These are phyloP conservation scores for Xylariaceae sp. DNA, from an alignment of 2,329 filamentous ascomycete species.

Conservation along the genomic window DNA sequence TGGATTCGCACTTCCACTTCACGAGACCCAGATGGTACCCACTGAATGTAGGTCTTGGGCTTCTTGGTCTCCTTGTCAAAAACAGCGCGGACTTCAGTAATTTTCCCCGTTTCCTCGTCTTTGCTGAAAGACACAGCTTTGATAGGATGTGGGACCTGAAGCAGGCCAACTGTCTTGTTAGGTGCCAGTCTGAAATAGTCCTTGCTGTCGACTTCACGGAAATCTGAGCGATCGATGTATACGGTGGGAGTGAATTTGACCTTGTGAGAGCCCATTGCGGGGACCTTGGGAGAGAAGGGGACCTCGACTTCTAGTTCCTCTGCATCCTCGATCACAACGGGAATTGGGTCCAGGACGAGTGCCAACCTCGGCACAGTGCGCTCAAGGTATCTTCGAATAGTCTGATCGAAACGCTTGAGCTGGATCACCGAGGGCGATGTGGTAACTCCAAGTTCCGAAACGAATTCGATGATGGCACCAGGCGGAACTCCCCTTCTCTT, in stretches of 20 bases:
- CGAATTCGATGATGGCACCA: slow-evolving; percentile 81
- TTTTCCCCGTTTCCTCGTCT: slow-evolving; percentile 56
- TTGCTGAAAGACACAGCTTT: slow-evolving; percentile 65
- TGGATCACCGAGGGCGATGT: slow-evolving; percentile 77
- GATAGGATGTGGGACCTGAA: slow-evolving; percentile 67
- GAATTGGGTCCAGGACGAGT: slow-evolving; percentile 82
- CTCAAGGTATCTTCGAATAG: slow-evolving; percentile 81
- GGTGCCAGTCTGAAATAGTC: slow-evolving; percentile 78
- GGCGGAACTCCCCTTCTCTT: slow-evolving; percentile 83
- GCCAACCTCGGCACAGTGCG: slow-evolving; percentile 82
- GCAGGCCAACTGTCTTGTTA: slow-evolving; percentile 68
- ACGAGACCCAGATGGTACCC: slow-evolving; percentile 70
- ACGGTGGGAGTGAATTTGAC: slow-evolving; percentile 69
- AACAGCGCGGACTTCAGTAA: slow-evolving; percentile 62
- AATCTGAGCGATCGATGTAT: slow-evolving; percentile 80
- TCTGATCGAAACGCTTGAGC: slow-evolving; percentile 77
- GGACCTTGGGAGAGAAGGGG: slow-evolving; percentile 80
- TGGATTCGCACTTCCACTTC: slow-evolving; percentile 75
- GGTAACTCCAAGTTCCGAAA: slow-evolving; percentile 88
- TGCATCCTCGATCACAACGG: slow-evolving; percentile 75
- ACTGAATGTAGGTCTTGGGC: slow-evolving; percentile 84
- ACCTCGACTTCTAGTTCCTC: slow-evolving; percentile 65
- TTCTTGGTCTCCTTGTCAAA: slow-evolving; percentile 69
- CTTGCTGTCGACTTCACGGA: slow-evolving; percentile 66
- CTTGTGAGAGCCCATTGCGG: slow-evolving; percentile 59